phyloP scores from a whole-genome alignment of 75 land plant species.

The Cupressus sempervirens region DNA sequence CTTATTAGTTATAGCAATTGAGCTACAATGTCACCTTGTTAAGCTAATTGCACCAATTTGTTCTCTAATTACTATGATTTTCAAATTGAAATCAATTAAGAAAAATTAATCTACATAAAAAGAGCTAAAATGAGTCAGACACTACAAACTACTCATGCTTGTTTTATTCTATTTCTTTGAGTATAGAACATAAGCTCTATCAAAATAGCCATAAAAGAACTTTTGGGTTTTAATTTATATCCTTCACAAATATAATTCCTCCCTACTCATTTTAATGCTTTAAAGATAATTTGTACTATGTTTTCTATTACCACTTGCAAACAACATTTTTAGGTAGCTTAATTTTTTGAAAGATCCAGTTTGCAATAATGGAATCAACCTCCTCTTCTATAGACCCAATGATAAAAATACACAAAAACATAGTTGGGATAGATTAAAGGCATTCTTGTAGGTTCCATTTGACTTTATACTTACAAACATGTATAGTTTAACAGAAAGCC shows the following conservation, averaged over 20 bases:
- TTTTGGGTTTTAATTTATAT: neutral
- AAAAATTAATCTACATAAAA: neutral
- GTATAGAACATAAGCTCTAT: neutral
- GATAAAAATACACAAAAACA: neutral
- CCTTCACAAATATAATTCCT: neutral
- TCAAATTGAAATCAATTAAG: neutral
- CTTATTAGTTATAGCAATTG: neutral
- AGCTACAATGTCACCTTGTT: neutral
- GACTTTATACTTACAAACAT: neutral
- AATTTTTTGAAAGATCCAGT: neutral
- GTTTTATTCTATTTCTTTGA: neutral
- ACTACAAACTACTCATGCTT: neutral
- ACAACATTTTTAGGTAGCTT: neutral
- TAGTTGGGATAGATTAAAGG: neutral
- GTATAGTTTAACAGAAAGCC: neutral
- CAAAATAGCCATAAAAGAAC: neutral
- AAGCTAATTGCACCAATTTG: neutral
- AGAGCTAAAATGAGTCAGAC: neutral
- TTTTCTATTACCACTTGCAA: neutral
- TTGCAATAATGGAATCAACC: neutral
- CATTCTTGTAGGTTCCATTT: neutral
- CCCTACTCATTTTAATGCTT: neutral
- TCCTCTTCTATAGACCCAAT: neutral
- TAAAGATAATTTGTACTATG: neutral
- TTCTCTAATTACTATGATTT: neutral